These are phyloP conservation scores for Glarea lozoyensis DNA, from an alignment of 495 filamentous ascomycete species.

Conservation along the genomic window DNA sequence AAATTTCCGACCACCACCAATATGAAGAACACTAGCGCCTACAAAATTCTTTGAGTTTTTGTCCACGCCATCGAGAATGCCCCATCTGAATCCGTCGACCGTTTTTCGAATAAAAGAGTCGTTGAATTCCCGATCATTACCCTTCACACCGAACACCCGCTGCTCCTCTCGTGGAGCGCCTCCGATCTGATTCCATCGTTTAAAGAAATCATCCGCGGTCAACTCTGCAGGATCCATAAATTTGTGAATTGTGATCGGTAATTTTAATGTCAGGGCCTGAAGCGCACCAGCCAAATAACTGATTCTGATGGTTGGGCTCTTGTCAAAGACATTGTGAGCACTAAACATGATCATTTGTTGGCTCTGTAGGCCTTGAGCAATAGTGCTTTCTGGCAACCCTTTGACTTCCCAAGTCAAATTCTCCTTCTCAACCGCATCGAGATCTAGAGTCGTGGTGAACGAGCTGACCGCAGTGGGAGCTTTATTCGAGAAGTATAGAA, in stretches of 20 bases:
- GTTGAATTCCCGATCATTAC: constrained; percentile 38
- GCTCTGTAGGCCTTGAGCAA: constrained; percentile 66
- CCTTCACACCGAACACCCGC: constrained; percentile 64
- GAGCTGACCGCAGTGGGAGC: constrained; percentile 72
- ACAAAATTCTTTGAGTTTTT: constrained; percentile 89
- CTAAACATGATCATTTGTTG: constrained; percentile 95
- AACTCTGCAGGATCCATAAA: constrained; percentile 91
- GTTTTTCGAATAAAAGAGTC: constrained; percentile 53
- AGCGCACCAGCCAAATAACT: constrained; percentile 90
- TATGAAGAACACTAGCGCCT: constrained; percentile 83
- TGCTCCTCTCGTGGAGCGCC: constrained; percentile 80
- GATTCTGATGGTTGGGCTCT: constrained; percentile 85
- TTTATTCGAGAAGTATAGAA: constrained; percentile 93
- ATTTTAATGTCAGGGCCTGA: constrained; percentile 84
- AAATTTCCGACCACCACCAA: constrained; percentile 75
- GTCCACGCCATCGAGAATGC: constrained; percentile 75
- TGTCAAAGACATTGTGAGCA: constrained; percentile 68
- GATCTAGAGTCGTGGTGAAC: constrained; percentile 87
- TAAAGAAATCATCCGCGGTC: constrained; percentile 89
- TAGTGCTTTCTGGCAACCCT: constrained; percentile 74
- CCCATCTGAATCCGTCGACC: constrained; percentile 81
- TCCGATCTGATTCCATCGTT: constrained; percentile 97
- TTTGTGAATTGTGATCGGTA: constrained; percentile 84
- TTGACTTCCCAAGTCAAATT: constrained; percentile 76
- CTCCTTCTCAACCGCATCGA: constrained; percentile 58